Conservation (phyloP, 1,284 basidiomycete species). For the Ustilago curta region DNA sequence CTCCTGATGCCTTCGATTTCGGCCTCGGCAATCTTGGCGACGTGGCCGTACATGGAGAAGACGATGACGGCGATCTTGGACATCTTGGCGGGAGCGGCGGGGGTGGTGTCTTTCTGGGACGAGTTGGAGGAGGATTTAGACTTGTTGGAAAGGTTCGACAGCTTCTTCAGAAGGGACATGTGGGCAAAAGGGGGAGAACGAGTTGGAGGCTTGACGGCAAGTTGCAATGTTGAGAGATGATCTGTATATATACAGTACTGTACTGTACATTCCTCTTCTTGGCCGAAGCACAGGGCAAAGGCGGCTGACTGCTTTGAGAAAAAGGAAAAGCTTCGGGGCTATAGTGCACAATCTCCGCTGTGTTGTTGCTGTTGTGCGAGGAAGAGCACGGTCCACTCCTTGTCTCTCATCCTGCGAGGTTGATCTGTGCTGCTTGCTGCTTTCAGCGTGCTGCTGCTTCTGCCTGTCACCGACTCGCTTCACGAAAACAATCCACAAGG, state of each 20-base stretch:
- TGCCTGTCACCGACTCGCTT: no score
- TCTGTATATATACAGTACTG: not conserved
- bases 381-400: no score
- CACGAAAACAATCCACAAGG: no score
- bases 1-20: constrained; percentile 79
- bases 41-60: constrained; percentile 58
- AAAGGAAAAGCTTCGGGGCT: not conserved
- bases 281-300: not conserved
- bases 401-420: no score
- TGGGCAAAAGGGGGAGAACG: not conserved
- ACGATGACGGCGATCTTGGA: constrained; percentile 58
- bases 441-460: no score
- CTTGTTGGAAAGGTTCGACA: constrained; percentile 45
- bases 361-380: no score
- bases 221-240: not conserved
- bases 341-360: no score
- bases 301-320: not conserved
- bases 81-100: constrained; percentile 45
- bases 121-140: constrained; percentile 37
- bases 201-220: not conserved
- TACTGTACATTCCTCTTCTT: not conserved
- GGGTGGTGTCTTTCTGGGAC: constrained; percentile 17
- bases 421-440: no score
- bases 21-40: constrained; percentile 78
- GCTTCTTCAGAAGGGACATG: constrained; percentile 26